Conservation (phyloP, 2,329 filamentous ascomycete genomes). For the Alternaria sp. region DNA sequence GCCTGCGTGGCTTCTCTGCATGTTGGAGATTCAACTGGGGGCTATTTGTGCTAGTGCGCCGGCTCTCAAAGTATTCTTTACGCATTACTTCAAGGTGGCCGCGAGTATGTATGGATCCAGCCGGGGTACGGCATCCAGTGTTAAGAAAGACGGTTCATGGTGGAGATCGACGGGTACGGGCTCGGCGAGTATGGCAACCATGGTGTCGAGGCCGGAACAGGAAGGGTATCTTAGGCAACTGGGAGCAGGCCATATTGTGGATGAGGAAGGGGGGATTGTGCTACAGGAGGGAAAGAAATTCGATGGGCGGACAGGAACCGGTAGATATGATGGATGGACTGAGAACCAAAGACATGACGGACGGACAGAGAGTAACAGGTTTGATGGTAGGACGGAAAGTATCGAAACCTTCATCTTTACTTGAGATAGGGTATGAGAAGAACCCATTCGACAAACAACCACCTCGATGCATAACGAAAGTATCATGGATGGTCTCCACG, state of each 20-base stretch:
- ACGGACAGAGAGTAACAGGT: neutral
- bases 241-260: neutral
- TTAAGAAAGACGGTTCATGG: neutral
- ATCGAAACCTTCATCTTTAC: neutral
- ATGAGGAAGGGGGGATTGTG: constrained; percentile 5
- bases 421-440: neutral
- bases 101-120: neutral
- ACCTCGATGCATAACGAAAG: neutral
- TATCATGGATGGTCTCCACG: neutral
- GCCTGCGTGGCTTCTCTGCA: constrained; percentile 19
- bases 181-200: neutral
- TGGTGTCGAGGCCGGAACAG: neutral
- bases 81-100: constrained; percentile 5
- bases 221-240: neutral
- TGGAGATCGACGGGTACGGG: neutral
- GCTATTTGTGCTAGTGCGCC: constrained; percentile 28
- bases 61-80: constrained; percentile 28
- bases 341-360: neutral
- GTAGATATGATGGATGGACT: neutral
- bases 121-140: neutral
- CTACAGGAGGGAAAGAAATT: neutral
- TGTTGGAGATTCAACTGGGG: constrained; percentile 29
- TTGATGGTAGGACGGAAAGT: neutral
- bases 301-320: neutral
- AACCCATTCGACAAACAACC: neutral